Conservation (phyloP, 2,329 filamentous ascomycete species). For the Nemania sp. region DNA sequence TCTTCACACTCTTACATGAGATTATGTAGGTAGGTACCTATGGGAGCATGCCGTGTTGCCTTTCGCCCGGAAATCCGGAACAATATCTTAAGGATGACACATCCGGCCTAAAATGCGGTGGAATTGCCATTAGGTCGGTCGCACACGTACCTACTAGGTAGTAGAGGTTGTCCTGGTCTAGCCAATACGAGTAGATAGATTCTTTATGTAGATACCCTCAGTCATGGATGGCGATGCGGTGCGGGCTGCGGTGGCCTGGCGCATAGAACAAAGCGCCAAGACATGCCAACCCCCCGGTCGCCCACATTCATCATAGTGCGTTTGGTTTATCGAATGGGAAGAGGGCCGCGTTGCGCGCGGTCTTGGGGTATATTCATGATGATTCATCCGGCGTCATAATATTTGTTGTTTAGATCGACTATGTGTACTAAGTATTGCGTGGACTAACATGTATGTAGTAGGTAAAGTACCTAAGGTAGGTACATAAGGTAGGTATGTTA, state of each 20-base stretch:
- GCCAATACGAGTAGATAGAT: too few relatives aligned
- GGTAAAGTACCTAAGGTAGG: too few relatives aligned
- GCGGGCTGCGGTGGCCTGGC: too few relatives aligned
- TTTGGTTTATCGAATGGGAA: neutral
- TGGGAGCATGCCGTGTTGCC: neutral
- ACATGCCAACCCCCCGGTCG: neutral
- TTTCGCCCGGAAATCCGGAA: slow-evolving; percentile 24
- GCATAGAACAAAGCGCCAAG: slow-evolving; percentile 4
- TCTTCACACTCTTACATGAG: too few relatives aligned
- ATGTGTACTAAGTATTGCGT: too few relatives aligned
- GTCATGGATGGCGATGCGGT: neutral
- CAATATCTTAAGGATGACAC: neutral
- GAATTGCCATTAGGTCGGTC: too few relatives aligned
- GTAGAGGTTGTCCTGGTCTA: too few relatives aligned
- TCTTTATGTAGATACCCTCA: too few relatives aligned
- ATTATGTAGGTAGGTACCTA: too few relatives aligned
- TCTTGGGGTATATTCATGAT: slow-evolving; percentile 7
- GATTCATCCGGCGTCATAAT: slow-evolving; percentile 19
- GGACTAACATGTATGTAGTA: too few relatives aligned
- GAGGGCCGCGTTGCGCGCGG: neutral
- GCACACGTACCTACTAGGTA: too few relatives aligned
- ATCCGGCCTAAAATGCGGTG: neutral
- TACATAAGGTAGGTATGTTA: too few relatives aligned
- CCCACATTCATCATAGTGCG: neutral
- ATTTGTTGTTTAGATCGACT: neutral